Evolutionary conservation across 805 yeast genomes (phyloP).

Genomic region (Suhomyces pyralidae): DNA sequence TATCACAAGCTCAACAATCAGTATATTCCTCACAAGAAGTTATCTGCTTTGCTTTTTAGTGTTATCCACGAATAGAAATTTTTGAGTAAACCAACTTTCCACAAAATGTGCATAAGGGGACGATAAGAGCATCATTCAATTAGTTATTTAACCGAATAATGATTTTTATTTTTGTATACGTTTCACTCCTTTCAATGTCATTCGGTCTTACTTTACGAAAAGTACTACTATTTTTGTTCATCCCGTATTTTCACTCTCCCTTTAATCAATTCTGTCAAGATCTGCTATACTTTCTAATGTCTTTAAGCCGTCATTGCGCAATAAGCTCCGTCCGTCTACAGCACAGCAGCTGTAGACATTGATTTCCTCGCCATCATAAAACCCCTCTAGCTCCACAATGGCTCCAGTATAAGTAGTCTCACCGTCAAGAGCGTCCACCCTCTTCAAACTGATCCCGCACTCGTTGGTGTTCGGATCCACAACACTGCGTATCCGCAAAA

Average conservation of each 20-base stretch:
- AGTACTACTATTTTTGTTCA: too few species aligned
- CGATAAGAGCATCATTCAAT: too few species aligned
- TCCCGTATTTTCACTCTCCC: too few species aligned
- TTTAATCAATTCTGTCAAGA: neutral
- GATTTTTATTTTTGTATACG: too few species aligned
- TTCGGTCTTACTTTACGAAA: too few species aligned
- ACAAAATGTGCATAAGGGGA: too few species aligned
- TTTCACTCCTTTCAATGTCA: neutral
- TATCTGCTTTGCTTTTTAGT: too few species aligned
- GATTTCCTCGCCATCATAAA: constrained; percentile 26
- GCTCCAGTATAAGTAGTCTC: constrained; percentile 19
- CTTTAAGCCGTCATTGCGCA: constrained; percentile 5
- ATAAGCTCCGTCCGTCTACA: constrained; percentile 14
- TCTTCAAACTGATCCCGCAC: neutral
- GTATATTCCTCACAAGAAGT: too few species aligned
- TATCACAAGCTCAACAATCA: too few species aligned
- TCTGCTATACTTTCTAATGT: neutral
- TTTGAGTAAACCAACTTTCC: too few species aligned
- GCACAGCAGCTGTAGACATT: constrained; percentile 22
- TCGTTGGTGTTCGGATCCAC: constrained; percentile 7
- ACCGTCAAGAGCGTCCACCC: constrained; percentile 2
- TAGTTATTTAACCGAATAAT: too few species aligned
- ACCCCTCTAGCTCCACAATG: constrained; percentile 28
- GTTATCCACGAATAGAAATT: too few species aligned
- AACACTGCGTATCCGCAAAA: neutral